Percentiles rank a stretch among this genome's conserved stretches.
These are phyloP conservation scores for Exophiala calicioides DNA, from an alignment of 2,329 filamentous ascomycete species.

Conservation along the genomic window DNA sequence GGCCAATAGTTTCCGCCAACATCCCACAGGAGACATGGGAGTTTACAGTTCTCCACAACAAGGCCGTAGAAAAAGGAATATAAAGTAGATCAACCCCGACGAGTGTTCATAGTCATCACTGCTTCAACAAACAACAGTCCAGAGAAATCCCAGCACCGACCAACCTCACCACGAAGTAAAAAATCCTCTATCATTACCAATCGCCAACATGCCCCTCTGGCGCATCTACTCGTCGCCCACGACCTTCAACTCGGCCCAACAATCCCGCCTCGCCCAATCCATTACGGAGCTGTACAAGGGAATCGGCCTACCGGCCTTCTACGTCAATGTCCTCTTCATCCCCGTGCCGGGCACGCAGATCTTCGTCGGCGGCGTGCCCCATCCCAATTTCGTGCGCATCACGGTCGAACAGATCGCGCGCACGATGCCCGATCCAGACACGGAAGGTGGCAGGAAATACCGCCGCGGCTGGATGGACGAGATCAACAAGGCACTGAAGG, in stretches of 20 bases:
- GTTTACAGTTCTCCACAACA: too few species aligned
- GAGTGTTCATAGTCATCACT: too few species aligned
- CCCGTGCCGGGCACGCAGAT: conserved; percentile 12
- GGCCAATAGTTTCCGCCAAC: too few species aligned
- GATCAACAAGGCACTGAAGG: conserved; percentile 21
- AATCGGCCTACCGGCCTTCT: conserved; percentile 34
- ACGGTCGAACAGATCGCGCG: conserved; percentile 27
- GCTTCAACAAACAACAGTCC: too few species aligned
- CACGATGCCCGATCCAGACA: conserved; percentile 13
- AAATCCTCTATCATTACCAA: too few species aligned
- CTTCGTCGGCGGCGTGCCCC: conserved; percentile 24
- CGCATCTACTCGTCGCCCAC: conserved; percentile 19
- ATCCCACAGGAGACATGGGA: too few species aligned
- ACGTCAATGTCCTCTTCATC: conserved; percentile 35
- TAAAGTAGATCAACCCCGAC: too few species aligned
- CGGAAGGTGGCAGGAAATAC: conserved; percentile 11
- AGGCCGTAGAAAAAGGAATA: too few species aligned
- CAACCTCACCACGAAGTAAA: too few species aligned
- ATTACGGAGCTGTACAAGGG: conserved; percentile 34
- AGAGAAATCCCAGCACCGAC: too few species aligned
- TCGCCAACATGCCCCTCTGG: conserved; percentile 24
- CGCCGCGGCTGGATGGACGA: conserved; percentile 20
- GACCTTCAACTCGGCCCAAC: conserved; percentile 13
- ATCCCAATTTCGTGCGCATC: conserved; percentile 25
- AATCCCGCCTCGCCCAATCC: conserved; percentile 24